A percentile compares a stretch with the other conserved stretches of the same genome.
phyloP scores from a whole-genome alignment of 148 eudicot species.

The Diospyros lotus region DNA sequence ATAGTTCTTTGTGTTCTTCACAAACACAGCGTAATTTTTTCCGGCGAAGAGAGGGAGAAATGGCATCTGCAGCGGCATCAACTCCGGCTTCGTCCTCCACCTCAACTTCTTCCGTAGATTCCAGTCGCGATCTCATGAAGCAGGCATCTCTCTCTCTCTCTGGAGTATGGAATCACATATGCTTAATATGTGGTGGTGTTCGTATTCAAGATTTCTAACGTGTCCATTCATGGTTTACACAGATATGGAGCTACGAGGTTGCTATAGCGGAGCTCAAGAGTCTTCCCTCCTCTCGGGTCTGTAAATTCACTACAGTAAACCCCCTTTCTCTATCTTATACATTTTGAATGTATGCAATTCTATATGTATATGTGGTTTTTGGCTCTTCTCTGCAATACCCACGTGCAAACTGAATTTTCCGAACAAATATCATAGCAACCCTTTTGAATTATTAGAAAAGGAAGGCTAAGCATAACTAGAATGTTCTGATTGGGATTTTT shows the following conservation, averaged over 20 bases:
- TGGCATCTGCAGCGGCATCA: constrained; percentile 1
- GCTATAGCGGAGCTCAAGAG: constrained; percentile 66
- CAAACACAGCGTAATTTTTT: too few species aligned
- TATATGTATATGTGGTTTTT: too few species aligned
- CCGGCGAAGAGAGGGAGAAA: neutral
- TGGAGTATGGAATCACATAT: neutral
- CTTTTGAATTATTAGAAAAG: too few species aligned
- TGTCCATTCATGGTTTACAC: neutral
- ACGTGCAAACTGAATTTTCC: too few species aligned
- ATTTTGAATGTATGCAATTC: too few species aligned
- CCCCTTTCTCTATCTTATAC: neutral
- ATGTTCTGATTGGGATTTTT: too few species aligned
- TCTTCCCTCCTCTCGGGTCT: constrained; percentile 57
- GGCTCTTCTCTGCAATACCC: too few species aligned
- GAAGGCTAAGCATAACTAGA: too few species aligned
- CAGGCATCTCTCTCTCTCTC: neutral
- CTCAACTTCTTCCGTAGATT: neutral
- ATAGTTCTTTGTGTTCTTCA: too few species aligned
- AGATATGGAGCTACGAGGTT: constrained; percentile 67
- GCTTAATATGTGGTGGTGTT: neutral
- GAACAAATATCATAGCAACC: too few species aligned
- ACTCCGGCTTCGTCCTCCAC: neutral
- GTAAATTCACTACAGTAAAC: neutral
- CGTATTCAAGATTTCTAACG: too few species aligned
- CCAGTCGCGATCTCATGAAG: neutral